These are phyloP conservation scores for Delitschia confertaspora DNA, from an alignment of 495 filamentous ascomycete species.

Conservation along the genomic window DNA sequence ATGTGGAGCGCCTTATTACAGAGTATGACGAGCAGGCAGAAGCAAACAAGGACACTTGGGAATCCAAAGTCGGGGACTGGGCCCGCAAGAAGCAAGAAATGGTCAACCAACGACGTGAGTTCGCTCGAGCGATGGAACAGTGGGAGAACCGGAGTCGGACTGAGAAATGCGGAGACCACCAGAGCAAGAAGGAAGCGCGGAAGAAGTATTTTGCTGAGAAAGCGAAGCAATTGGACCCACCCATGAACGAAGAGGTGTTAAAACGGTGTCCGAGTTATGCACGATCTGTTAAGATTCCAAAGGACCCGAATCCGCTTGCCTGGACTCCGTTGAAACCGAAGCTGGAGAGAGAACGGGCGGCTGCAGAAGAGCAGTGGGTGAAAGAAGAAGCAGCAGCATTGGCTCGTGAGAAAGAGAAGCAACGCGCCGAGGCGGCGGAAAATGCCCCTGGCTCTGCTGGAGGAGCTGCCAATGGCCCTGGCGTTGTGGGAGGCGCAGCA, in stretches of 20 bases:
- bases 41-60: constrained; percentile 6
- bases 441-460: no score
- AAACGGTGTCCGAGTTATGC: constrained; percentile 14
- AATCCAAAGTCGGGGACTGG: constrained; percentile 16
- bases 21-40: constrained; percentile 8
- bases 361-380: no score
- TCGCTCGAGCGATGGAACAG: constrained; percentile 19
- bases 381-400: no score
- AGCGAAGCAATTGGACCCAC: constrained; percentile 18
- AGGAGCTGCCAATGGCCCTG: no score
- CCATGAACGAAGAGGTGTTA: constrained; percentile 12
- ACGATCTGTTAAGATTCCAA: constrained; percentile 21
- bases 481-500: no score
- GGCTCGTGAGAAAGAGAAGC: no score
- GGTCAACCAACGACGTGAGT: constrained; percentile 11
- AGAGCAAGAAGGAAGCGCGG: constrained; percentile 20
- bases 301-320: constrained; percentile 16
- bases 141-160: constrained; percentile 17
- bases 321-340: constrained; percentile 25
- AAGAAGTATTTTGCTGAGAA: constrained; percentile 14
- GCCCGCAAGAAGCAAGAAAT: constrained; percentile 9
- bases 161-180: constrained; percentile 4
- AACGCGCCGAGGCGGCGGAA: no score
- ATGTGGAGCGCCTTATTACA: constrained; percentile 11
- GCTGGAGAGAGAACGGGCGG: constrained; percentile 24